Percentiles rank a stretch among this genome's conserved stretches.
These are phyloP conservation scores for Stereocaulon alpinum DNA, from an alignment of 495 filamentous ascomycete genomes.

Conservation along the genomic window DNA sequence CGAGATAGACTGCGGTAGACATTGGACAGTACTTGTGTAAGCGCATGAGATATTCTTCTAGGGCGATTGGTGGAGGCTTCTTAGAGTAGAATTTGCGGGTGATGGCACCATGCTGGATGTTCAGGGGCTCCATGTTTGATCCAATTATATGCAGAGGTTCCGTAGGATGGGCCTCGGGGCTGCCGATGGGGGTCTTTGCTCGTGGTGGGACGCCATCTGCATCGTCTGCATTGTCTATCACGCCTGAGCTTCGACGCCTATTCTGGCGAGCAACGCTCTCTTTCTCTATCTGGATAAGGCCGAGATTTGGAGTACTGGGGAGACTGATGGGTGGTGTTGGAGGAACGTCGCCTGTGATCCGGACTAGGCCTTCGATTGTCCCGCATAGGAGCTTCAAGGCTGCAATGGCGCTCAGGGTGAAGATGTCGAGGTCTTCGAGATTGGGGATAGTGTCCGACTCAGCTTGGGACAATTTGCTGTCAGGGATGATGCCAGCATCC, in stretches of 20 bases:
- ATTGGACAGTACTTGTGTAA: conserved; percentile 87
- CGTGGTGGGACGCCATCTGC: conserved; percentile 35
- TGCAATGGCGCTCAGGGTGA: conserved; percentile 56
- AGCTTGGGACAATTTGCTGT: conserved; percentile 11
- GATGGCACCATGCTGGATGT: conserved; percentile 66
- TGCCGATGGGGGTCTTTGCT: conserved; percentile 33
- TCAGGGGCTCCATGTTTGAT: conserved; percentile 50
- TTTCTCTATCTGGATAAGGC: conserved; percentile 44
- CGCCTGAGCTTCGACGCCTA: conserved; percentile 4
- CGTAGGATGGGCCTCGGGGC: conserved; percentile 32
- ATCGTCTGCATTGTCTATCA: conserved; percentile 20
- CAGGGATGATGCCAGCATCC: conserved; percentile 19
- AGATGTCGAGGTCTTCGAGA: conserved; percentile 45
- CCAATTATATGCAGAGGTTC: conserved; percentile 41
- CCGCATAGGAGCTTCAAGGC: conserved; percentile 72
- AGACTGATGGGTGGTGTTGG: conserved; percentile 58
- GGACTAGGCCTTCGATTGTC: conserved; percentile 62
- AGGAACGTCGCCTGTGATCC: conserved; percentile 59
- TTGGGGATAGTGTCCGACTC: conserved; percentile 15
- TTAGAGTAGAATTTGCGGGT: conserved; percentile 89
- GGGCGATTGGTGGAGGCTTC: conserved; percentile 62
- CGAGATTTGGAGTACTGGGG: conserved; percentile 50
- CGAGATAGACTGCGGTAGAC: conserved; percentile 94
- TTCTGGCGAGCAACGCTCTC: conserved; percentile 35
- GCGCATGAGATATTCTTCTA: conserved; percentile 77